A percentile compares a stretch with the other conserved stretches of the same genome.
phyloP scores from a whole-genome alignment of 2,329 filamentous ascomycete species.

The Penicillium oxalicum region DNA sequence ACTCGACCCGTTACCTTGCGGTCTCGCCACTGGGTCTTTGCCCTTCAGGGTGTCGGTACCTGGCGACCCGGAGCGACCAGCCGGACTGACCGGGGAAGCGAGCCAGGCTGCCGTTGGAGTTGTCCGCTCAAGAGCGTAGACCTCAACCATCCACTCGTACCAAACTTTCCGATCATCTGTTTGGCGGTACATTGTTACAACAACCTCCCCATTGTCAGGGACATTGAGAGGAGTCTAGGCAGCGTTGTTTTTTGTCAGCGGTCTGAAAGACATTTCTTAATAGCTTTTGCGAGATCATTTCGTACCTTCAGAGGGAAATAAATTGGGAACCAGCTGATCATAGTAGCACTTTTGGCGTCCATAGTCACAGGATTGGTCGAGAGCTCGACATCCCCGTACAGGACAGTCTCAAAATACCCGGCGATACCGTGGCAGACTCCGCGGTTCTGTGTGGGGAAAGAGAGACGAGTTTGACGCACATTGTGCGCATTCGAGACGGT shows the following conservation, averaged over 20 bases:
- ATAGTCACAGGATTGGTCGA: conserved; percentile 91
- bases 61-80: conserved; percentile 23
- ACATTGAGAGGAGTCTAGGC: conserved; percentile 73
- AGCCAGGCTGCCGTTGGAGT: conserved; percentile 10
- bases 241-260: no score
- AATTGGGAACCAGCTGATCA: conserved; percentile 99
- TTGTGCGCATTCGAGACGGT: conserved; percentile 85
- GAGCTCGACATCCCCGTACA: conserved; percentile 79
- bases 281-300: not conserved
- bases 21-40: conserved; percentile 15
- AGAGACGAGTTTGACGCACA: conserved; percentile 67
- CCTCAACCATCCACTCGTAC: conserved; percentile 97
- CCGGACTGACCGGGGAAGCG: conserved; percentile 27
- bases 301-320: conserved; percentile 91
- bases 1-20: conserved; percentile 6
- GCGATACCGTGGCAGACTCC: conserved; percentile 86
- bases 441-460: conserved; percentile 69
- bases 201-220: conserved; percentile 75
- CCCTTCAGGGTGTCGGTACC: conserved; percentile 17
- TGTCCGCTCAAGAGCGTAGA: conserved; percentile 49
- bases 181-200: conserved; percentile 91
- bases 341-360: conserved; percentile 85
- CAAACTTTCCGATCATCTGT: conserved; percentile 94
- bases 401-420: conserved; percentile 94
- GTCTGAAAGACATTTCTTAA: not conserved